Base-by-base conservation (phyloP, 441 rosid genomes). In the Croton laevigatus region DNA sequence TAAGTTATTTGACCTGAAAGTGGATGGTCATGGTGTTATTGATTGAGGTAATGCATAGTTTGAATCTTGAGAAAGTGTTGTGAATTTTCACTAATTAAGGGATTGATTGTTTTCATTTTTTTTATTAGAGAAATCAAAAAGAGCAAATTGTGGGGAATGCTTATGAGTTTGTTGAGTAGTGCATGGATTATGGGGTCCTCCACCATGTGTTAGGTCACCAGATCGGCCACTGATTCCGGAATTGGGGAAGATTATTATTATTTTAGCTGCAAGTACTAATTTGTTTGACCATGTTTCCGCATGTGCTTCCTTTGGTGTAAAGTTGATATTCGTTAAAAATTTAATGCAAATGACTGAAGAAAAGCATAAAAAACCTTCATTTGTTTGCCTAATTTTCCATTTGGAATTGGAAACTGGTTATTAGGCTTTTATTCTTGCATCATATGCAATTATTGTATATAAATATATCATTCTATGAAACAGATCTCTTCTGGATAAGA, bases 201-300 rank as follows among this genome's bases (percentile, higher is more conserved):
- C 63, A 34, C 62, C 69, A 6, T 9, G 62, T 44, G 64, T 73
- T 54, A 27, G 76, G 67, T 68, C 37, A 67, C 45, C 32, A 44
- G 27, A 69, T 69, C 55, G 20, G 38, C 74, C 77, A 57, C 62
- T 46, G 75, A 79, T 61, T 53, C 3, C 42, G 73, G 68, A 68
- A 69, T 14, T 19, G 44, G 16, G 20, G 59, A 51, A 34, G 54
- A 45, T 7, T 20, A 19, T 45, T 27, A 11, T 12, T 20, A 16
- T 3, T n/a, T 3, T 5, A 27, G 32, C 32, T 27, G 32, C 32
- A 27, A 27, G 32, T 51, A 4, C 8, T n/a, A 7, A 53, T 19
- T 53, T 6, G 27, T 53, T 49, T 49, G 19, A 49, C 53, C 20
- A 5, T 6, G 2, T 8, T 49, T 49, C 8, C 53, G 6, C 53